Evolutionary conservation across 2,329 filamentous ascomycete species (phyloP).

Genomic region (Torrubiella hemipterigena): DNA sequence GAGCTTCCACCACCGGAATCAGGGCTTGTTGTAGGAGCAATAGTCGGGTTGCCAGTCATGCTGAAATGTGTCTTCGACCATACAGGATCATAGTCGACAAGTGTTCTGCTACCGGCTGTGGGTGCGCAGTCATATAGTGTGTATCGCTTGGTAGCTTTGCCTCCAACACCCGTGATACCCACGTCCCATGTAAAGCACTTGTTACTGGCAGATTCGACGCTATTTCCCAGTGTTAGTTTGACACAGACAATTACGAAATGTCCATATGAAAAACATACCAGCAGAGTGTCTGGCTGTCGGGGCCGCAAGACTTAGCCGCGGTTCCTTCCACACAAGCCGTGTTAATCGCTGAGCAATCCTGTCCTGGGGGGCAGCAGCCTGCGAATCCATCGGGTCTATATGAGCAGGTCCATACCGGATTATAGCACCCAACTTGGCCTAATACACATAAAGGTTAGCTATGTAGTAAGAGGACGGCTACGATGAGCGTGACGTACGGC

Average conservation of each 20-base stretch:
- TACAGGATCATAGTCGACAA: slow-evolving; percentile 18
- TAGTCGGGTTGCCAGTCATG: no score
- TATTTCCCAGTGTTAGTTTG: no score
- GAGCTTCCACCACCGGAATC: slow-evolving; percentile 15
- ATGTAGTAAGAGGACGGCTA: no score
- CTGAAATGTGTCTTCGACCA: slow-evolving; percentile 12
- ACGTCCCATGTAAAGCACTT: slow-evolving; percentile 18
- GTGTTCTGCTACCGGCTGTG: slow-evolving; percentile 11
- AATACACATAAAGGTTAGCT: no score
- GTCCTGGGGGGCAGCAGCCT: slow-evolving; percentile 18
- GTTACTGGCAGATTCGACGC: no score
- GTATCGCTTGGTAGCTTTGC: slow-evolving; percentile 8
- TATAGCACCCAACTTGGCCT: no score
- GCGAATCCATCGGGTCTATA: slow-evolving; percentile 14
- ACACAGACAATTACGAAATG: no score
- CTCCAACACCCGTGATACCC: slow-evolving; percentile 10
- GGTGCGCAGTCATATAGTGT: slow-evolving; percentile 16
- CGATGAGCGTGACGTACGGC: no score
- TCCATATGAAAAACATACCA: no score
- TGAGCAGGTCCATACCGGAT: no score
- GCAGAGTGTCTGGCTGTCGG: slow-evolving; percentile 21
- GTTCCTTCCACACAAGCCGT: slow-evolving; percentile 16
- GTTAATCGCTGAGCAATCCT: slow-evolving; percentile 16
- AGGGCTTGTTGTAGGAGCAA: no score
- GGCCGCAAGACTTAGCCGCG: slow-evolving; percentile 13